These are phyloP conservation scores for Diaporthe destruens DNA, from an alignment of 2,329 filamentous ascomycete species.

Conservation along the genomic window DNA sequence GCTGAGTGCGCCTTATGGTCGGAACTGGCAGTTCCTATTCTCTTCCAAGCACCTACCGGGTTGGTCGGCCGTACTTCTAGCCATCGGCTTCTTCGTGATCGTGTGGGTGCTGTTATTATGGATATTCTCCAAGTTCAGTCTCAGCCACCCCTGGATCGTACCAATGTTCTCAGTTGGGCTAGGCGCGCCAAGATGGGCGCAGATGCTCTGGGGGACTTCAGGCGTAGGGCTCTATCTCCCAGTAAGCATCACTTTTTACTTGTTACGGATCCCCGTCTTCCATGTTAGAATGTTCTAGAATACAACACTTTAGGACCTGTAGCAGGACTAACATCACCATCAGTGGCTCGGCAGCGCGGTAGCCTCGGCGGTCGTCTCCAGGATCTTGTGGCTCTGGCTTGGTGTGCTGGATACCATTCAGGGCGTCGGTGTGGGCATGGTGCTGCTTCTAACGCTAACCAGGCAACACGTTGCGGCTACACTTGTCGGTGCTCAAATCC, in stretches of 20 bases:
- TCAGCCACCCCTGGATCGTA: slow-evolving; percentile 75
- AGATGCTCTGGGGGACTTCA: slow-evolving; percentile 75
- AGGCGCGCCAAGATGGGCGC: slow-evolving; percentile 74
- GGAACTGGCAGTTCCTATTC: slow-evolving; percentile 77
- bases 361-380: slow-evolving; percentile 66
- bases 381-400: slow-evolving; percentile 75
- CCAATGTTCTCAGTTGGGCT: slow-evolving; percentile 76
- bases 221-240: slow-evolving; percentile 72
- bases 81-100: slow-evolving; percentile 65
- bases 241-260: too few species aligned
- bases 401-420: slow-evolving; percentile 75
- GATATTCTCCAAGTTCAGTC: slow-evolving; percentile 66
- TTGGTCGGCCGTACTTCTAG: slow-evolving; percentile 69
- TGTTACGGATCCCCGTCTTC: too few species aligned
- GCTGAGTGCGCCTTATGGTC: slow-evolving; percentile 73
- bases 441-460: slow-evolving; percentile 73
- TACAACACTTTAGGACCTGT: too few species aligned
- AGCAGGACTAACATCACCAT: too few species aligned
- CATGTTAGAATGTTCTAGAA: too few species aligned
- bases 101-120: slow-evolving; percentile 68
- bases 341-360: slow-evolving; percentile 66
- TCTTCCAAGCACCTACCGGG: slow-evolving; percentile 66
- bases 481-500: slow-evolving; percentile 70
- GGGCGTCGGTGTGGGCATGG: slow-evolving; percentile 76
- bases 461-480: slow-evolving; percentile 74